Percentiles rank a stretch among this genome's conserved stretches.
Conservation (phyloP, 345 rosid genomes). For the Xanthoceras sorbifolium region DNA sequence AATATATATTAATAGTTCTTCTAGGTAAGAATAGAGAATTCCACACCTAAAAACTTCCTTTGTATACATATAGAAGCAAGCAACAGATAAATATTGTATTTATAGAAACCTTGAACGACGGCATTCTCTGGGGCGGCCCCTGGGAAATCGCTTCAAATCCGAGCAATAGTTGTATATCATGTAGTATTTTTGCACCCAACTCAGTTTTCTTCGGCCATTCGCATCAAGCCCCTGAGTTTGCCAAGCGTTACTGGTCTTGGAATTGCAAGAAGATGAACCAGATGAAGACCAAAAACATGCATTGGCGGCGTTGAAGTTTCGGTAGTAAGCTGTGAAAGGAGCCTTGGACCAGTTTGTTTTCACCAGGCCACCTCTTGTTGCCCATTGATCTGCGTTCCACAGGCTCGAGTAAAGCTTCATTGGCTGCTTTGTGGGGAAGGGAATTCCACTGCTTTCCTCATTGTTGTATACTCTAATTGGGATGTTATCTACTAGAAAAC, state of each 20-base stretch:
- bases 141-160: constrained; percentile 44
- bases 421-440: constrained; percentile 47
- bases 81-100: not conserved
- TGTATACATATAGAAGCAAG: not conserved
- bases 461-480: constrained; percentile 65
- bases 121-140: constrained; percentile 42
- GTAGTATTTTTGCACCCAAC: constrained; percentile 52
- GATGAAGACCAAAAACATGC: constrained; percentile 37
- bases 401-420: constrained; percentile 62
- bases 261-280: constrained; percentile 32
- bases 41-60: not conserved
- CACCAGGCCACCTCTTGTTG: constrained; percentile 56
- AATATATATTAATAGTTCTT: too few relatives aligned
- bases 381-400: constrained; percentile 65
- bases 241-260: constrained; percentile 24
- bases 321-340: constrained; percentile 49
- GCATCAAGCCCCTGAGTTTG: constrained; percentile 32
- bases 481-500: constrained; percentile 54
- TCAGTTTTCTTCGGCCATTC: constrained; percentile 28
- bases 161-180: constrained; percentile 66
- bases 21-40: too few relatives aligned
- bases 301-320: constrained; percentile 38
- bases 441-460: constrained; percentile 45
- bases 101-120: constrained; percentile 24
- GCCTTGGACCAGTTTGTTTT: constrained; percentile 58